phyloP scores from a whole-genome alignment of 441 rosid genomes.

The Brassica hybrid region DNA sequence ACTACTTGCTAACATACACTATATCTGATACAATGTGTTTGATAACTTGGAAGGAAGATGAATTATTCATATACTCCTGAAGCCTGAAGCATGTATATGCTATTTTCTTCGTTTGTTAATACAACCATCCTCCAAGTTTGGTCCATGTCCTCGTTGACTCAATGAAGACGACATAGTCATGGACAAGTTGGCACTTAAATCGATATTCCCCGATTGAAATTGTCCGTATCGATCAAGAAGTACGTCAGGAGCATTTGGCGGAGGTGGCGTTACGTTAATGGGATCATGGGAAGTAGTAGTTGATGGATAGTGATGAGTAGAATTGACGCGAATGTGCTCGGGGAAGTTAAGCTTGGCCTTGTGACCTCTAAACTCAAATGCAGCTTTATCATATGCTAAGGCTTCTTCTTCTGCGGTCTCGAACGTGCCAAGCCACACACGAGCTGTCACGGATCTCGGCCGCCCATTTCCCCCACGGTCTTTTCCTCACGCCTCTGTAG shows the following conservation, averaged over 20 bases:
- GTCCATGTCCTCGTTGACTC: background rate
- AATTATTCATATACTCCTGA: background rate
- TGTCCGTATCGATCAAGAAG: slow-evolving; percentile 42
- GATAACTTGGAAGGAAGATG: background rate
- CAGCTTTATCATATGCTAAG: slow-evolving; percentile 43
- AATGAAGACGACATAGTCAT: slow-evolving; percentile 24
- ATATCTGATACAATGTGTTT: background rate
- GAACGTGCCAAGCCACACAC: slow-evolving; percentile 44
- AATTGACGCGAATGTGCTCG: background rate
- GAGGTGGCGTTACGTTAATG: slow-evolving; percentile 11
- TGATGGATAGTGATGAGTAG: slow-evolving; percentile 24
- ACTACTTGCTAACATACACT: background rate
- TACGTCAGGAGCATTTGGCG: slow-evolving; percentile 28
- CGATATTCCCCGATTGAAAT: slow-evolving; percentile 6
- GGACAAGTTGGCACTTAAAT: background rate
- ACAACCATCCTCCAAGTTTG: slow-evolving; percentile 24
- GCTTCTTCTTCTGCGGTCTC: slow-evolving; percentile 43
- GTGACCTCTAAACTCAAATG: slow-evolving; percentile 41
- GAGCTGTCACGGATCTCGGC: slow-evolving; percentile 41
- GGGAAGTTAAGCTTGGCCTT: slow-evolving; percentile 37
- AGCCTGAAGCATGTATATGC: background rate
- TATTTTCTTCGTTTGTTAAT: slow-evolving; percentile 37
- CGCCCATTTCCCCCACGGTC: slow-evolving; percentile 46
- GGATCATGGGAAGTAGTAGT: background rate
- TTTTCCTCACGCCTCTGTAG: slow-evolving; percentile 36